Conservation (phyloP, 2,329 filamentous ascomycete genomes). For the Fusarium compactum region DNA sequence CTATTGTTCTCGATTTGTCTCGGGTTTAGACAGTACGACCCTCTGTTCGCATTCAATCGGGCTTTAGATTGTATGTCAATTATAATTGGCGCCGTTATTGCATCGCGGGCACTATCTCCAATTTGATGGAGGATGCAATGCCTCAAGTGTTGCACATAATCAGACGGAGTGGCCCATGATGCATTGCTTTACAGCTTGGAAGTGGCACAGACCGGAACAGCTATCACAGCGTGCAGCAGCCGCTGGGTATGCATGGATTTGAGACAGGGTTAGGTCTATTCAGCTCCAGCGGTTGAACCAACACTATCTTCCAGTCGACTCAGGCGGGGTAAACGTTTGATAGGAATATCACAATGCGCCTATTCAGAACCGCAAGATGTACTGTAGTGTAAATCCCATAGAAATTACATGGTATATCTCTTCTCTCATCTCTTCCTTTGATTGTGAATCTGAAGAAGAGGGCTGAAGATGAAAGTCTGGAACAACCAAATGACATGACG, state of each 20-base stretch:
- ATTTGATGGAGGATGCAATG: neutral
- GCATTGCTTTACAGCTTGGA: neutral
- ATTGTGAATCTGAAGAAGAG: neutral
- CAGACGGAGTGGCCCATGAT: neutral
- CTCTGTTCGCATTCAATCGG: neutral
- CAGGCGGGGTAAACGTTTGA: neutral
- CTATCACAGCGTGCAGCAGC: neutral
- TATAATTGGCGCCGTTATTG: neutral
- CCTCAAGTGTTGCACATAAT: neutral
- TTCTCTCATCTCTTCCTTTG: neutral
- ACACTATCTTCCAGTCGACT: neutral
- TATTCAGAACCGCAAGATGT: neutral
- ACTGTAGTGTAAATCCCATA: neutral
- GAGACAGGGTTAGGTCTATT: neutral
- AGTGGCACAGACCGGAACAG: neutral
- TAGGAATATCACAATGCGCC: neutral
- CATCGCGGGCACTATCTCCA: neutral
- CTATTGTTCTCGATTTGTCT: neutral
- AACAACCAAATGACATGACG: neutral
- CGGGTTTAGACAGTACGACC: neutral
- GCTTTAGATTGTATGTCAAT: neutral
- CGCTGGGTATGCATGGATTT: neutral
- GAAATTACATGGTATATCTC: too few relatives aligned
- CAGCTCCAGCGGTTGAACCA: neutral
- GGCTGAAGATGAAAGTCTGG: neutral